Evolutionary conservation across 2,329 filamentous ascomycete genomes (phyloP), one percentile per base, ranked within the genome.

Genomic region (Sarocladium brachiariae): DNA sequence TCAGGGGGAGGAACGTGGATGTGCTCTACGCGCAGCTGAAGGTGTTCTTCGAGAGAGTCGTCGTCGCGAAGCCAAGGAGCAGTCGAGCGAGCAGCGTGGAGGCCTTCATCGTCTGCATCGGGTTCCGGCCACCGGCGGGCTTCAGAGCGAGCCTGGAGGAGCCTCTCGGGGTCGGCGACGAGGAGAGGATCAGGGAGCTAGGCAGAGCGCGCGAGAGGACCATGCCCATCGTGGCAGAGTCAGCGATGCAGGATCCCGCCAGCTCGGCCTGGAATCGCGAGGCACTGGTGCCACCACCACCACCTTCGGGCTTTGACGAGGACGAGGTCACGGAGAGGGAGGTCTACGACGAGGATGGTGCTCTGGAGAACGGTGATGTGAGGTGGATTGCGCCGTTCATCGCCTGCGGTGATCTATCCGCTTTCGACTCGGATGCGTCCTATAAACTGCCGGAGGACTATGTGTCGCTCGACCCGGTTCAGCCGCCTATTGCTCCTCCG

Each of bases 11-110:
- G 59, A 93, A 97, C 61, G 91, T 97, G n/a, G 93, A 97, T 63
- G 74, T 97, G 21, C 80, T 99, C 8, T 97, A 93, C 63, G 90
- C 90, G 2, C 93, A 99, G 66, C 78, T 99, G 50, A 93, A 91
- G 65, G 81, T 92, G 18, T 90, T 97, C 50, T 99, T 99, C 58
- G 65, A 86, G 57, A 75, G 81, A 50, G 93, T 99, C 37, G 81
- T 89, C 19, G 89, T 97, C 14, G 91, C 93, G 11, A 99, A 99
- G 72, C 93, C 93, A 2, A 76, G 93, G 50, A 95, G 89, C 55
- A 96, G 89, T 62, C 80, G 93, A n/a, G 93, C 92, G 2, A 97
- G 92, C 68, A 96, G 90, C 67, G 84, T 99, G 18, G 93, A 99
- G 66, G 92, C 93, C 0, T 99, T 99, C 59, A 88, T 99, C 43